Percentiles rank a stretch among this genome's conserved stretches.
Evolutionary conservation across 2,329 filamentous ascomycete species (phyloP).

Genomic region (Fusarium falciforme): DNA sequence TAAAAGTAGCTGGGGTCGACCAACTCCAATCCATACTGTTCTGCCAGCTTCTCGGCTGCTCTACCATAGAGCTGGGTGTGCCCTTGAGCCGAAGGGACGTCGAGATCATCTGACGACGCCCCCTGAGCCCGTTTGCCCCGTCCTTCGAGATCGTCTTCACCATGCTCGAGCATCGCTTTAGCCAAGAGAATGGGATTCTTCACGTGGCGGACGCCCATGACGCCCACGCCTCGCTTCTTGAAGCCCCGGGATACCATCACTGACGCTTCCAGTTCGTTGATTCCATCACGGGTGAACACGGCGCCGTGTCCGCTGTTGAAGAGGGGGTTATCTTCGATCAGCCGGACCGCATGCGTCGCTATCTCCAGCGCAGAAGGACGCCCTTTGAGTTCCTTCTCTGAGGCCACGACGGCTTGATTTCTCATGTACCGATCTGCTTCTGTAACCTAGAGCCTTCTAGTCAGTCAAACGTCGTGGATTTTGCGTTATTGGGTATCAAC

Average conservation of each 20-base stretch:
- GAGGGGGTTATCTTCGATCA: conserved; percentile 82
- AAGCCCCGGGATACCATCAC: conserved; percentile 83
- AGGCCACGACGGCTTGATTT: background rate
- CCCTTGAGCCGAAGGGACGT: conserved; percentile 70
- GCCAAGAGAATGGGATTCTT: conserved; percentile 84
- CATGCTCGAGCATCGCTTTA: conserved; percentile 74
- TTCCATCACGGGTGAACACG: conserved; percentile 85
- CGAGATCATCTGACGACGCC: conserved; percentile 32
- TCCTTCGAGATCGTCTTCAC: conserved; percentile 68
- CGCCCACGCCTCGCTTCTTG: conserved; percentile 81
- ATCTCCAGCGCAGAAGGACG: conserved; percentile 75
- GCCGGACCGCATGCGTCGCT: conserved; percentile 78
- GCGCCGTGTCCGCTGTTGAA: conserved; percentile 89
- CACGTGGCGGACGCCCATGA: conserved; percentile 79
- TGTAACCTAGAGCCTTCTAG: conserved; percentile 50
- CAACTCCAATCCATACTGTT: conserved; percentile 75
- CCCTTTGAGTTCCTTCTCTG: conserved; percentile 18
- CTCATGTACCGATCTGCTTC: conserved; percentile 61
- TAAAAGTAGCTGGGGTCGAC: conserved; percentile 81
- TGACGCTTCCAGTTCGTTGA: conserved; percentile 87
- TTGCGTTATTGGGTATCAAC: background rate
- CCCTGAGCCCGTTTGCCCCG: conserved; percentile 3
- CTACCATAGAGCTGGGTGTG: conserved; percentile 77
- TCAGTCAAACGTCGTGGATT: background rate
- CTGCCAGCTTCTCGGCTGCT: conserved; percentile 76